Percentiles rank a stretch among this genome's conserved stretches.
Conservation (phyloP, 2,329 filamentous ascomycete genomes). For the Scorias spongiosa region DNA sequence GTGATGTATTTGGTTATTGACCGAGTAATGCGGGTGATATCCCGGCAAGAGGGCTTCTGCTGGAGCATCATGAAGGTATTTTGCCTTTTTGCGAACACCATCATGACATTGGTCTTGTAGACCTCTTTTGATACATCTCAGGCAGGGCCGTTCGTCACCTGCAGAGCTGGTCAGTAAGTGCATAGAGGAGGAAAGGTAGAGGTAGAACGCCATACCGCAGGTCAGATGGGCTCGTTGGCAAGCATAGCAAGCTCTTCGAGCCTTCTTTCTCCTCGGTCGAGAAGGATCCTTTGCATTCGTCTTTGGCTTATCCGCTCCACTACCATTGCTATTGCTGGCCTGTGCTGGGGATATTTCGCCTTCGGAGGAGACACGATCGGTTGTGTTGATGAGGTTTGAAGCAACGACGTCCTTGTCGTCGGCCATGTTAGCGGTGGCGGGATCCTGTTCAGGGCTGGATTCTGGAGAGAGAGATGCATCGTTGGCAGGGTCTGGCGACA, state of each 20-base stretch:
- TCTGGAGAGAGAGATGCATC: constrained; percentile 32
- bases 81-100: constrained; percentile 94
- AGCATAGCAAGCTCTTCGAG: constrained; percentile 84
- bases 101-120: constrained; percentile 87
- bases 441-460: constrained; percentile 27
- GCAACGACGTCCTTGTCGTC: constrained; percentile 22
- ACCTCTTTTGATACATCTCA: constrained; percentile 84
- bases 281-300: constrained; percentile 67
- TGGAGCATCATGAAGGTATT: constrained; percentile 93
- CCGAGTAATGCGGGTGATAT: constrained; percentile 50
- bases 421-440: constrained; percentile 24
- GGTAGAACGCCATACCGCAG: constrained; percentile 59
- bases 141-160: constrained; percentile 93
- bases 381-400: background rate
- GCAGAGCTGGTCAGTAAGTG: constrained; percentile 17
- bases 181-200: background rate
- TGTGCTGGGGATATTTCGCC: constrained; percentile 19
- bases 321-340: constrained; percentile 12
- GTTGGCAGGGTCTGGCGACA: constrained; percentile 32
- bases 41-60: constrained; percentile 81
- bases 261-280: constrained; percentile 87
- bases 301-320: constrained; percentile 13
- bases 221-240: constrained; percentile 96
- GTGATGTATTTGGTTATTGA: constrained; percentile 4
- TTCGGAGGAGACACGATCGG: constrained; percentile 20